Evolutionary conservation across 2,329 filamentous ascomycete species (phyloP), one percentile per base, ranked within the genome.

Genomic region (Lachnellula hyalina): DNA sequence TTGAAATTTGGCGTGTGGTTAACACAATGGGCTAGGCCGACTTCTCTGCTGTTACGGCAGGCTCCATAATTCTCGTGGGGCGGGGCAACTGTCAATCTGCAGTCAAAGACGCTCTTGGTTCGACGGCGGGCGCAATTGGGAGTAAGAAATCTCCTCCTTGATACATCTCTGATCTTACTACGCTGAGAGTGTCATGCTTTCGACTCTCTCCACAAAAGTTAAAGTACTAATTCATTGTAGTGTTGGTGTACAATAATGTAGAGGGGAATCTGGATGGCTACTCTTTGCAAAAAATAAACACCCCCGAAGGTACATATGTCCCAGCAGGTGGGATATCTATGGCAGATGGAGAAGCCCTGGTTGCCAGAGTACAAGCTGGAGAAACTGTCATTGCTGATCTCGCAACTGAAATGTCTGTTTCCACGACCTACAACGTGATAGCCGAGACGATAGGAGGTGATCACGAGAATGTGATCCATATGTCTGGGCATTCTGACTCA

Each of bases 31-130:
- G 25, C 28, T 12, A 62, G 60, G 40, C 75, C 6, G 86, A 91
- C 70, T 91, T 82, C 66, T 81, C 86, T 4, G 65, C 74, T 2
- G 51, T 54, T 25, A 72, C 87, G 5, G 67, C 73, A n/a, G 85
- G 83, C 51, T 83, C 81, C 58, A 84, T 93, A 53, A 86, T 85
- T 15, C 75, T 92, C 38, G 77, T 92, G 61, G 75, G 77, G 38
- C 85, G 89, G 56, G 88, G 89, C 52, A 76, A 71, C 1, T 93
- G 89, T 67, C 62, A 82, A 11, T 92, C 91, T 61, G 86, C 82
- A 15, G 70, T 77, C 55, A 93, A 93, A 74, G 84, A 85, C 1
- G 77, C 77, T 54, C 73, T 81, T 8, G 87, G 88, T 3, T 85
- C 83, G 36, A 75, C 74, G 42, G 86, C 86, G 0, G 86, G 87